A percentile compares a stretch with the other conserved stretches of the same genome.
phyloP scores from a whole-genome alignment of 176 grass and related monocot species.

The Carex pumila region DNA sequence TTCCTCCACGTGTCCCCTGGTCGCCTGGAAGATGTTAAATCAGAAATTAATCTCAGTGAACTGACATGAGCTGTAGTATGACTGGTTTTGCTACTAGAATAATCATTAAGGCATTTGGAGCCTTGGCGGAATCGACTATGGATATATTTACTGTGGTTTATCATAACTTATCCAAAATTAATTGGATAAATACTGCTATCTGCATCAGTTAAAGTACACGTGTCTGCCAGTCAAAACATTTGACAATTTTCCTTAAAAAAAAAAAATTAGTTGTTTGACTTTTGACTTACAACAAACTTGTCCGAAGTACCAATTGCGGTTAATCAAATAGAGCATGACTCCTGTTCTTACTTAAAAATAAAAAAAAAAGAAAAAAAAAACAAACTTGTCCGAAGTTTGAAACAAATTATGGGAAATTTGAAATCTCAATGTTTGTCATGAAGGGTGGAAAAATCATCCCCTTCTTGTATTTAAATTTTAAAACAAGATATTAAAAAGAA shows the following conservation, averaged over 20 bases:
- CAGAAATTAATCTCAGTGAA: too few species aligned
- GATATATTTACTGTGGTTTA: background rate
- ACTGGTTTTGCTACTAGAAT: background rate
- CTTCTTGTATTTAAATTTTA: background rate
- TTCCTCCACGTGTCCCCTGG: too few species aligned
- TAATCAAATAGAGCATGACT: too few species aligned
- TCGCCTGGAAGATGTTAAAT: too few species aligned
- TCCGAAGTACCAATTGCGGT: too few species aligned
- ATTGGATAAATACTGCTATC: background rate
- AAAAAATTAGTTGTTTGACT: background rate
- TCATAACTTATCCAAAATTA: background rate
- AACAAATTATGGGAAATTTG: background rate
- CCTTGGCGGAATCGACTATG: background rate
- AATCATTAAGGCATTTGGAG: too few species aligned
- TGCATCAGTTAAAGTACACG: background rate
- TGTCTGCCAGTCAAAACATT: background rate
- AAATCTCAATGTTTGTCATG: background rate
- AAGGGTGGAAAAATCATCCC: background rate
- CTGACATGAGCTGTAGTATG: background rate
- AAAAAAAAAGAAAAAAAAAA: too few species aligned
- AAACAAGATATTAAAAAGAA: background rate
- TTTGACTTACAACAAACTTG: background rate
- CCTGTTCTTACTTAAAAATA: too few species aligned
- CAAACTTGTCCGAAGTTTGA: background rate
- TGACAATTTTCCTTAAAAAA: background rate